Base-by-base conservation (phyloP, 495 filamentous ascomycete genomes). In the Elasticomyces elasticus region DNA sequence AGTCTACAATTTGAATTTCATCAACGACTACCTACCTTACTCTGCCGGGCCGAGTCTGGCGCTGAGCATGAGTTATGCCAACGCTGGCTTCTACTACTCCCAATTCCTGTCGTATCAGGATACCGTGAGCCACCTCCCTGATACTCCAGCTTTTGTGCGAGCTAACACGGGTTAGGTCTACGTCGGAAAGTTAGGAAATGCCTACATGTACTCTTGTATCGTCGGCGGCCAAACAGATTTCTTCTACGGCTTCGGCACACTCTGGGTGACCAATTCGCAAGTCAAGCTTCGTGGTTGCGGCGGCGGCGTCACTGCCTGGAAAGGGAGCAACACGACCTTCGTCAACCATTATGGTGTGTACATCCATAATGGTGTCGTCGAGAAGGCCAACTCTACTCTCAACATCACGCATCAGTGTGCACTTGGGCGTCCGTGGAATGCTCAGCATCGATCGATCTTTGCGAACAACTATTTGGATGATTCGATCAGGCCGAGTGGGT, bases 291-390 rank as follows among this genome's bases (percentile, higher is more conserved):
- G 80, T 27, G 63, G 64, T 48, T 82, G 79, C 61, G 80, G 79
- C 24, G 79, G 80, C 53, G 79, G 80, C 43, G 74, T 82, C 44
- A 81, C 77, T n/a, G 79, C 79, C 6, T 82, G 79, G 80, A 83
- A 83, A 51, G 79, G 79, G 13, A 79, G 74, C 0, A 83, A 83
- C 64, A 82, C 78, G 0, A 81, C 77, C 22, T 79, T 76, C 53
- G 58, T 59, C 5, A 83, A 83, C 65, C 80, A 79, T 52, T 83
- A 80, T 66, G 79, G 79, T 25, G 71, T 79, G 17, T 83, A 82
- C 65, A 75, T 83, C 54, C 66, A 72, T 35, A 70, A 75, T 51
- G 76, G 73, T 22, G 66, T 59, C 28, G 65, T 79, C 24, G 59
- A 63, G 2, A 74, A 75, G 0, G 76, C 74, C 47, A 81, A 83